Conservation (phyloP, 164 flowering plant genomes). For the Malania oleifera region DNA sequence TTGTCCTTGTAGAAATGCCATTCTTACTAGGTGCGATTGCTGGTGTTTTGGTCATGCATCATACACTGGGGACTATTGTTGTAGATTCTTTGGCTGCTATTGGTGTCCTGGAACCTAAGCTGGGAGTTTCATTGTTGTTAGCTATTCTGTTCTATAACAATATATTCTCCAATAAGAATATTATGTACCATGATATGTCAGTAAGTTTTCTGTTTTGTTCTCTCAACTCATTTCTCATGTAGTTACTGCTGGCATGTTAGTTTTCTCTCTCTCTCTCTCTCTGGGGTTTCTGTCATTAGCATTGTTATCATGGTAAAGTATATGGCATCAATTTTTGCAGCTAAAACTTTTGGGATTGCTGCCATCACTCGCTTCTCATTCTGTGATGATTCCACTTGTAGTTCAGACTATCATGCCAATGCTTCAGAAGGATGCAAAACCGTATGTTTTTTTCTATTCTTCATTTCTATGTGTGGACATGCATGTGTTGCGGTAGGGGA, state of each 20-base stretch:
- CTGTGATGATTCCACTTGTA: conserved; percentile 71
- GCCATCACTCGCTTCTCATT: conserved; percentile 79
- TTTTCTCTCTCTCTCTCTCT: not conserved
- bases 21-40: conserved; percentile 45
- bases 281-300: not conserved
- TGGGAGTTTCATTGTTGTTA: conserved; percentile 64
- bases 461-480: not conserved
- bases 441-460: conserved; percentile 37
- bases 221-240: conserved; percentile 4
- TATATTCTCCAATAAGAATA: conserved; percentile 30
- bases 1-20: conserved; percentile 58
- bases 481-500: too few species aligned
- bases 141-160: conserved; percentile 56
- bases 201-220: conserved; percentile 33
- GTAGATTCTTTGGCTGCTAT: conserved; percentile 58
- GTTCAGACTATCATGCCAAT: conserved; percentile 79
- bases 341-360: conserved; percentile 68
- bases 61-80: conserved; percentile 38
- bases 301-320: not conserved
- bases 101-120: conserved; percentile 55
- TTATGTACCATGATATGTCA: conserved; percentile 30
- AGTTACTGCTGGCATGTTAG: not conserved
- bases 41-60: conserved; percentile 59
- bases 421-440: conserved; percentile 60
- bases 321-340: conserved; percentile 35